phyloP scores from a whole-genome alignment of 306 rosid genomes.

The Alnus glutinosa region DNA sequence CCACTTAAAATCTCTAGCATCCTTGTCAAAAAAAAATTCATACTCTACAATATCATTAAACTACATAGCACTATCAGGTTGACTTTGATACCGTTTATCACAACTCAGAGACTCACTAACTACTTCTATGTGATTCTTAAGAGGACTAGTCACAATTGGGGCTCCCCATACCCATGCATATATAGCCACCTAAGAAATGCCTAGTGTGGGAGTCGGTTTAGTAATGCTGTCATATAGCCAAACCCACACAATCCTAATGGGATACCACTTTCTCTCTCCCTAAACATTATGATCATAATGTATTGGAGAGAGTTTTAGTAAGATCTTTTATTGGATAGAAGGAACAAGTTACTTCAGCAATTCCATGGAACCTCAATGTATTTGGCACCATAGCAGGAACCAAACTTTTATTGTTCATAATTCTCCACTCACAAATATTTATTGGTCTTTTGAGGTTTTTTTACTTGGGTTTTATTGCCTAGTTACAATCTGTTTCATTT shows the following conservation, averaged over 20 bases:
- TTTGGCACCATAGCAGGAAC: background rate
- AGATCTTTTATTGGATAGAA: background rate
- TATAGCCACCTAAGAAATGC: background rate
- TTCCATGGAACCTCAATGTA: background rate
- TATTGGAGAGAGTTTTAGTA: background rate
- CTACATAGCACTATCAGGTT: background rate
- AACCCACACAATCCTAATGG: background rate
- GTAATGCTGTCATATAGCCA: background rate
- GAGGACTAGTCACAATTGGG: background rate
- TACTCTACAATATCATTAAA: background rate
- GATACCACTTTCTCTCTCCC: background rate
- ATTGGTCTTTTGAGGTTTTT: background rate
- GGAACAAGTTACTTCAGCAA: background rate
- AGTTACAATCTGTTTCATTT: background rate
- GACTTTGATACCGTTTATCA: background rate
- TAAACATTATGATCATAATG: background rate
- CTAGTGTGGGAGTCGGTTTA: background rate
- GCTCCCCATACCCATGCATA: background rate
- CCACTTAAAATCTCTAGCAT: background rate
- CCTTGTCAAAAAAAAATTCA: background rate
- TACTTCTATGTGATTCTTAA: background rate
- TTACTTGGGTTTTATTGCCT: background rate
- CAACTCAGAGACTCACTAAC: background rate
- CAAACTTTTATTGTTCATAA: background rate
- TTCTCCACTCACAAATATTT: background rate